Evolutionary conservation across 208 protist species (phyloP), one percentile per base, ranked within the genome.

Genomic region (Crithidia thermophila): DNA sequence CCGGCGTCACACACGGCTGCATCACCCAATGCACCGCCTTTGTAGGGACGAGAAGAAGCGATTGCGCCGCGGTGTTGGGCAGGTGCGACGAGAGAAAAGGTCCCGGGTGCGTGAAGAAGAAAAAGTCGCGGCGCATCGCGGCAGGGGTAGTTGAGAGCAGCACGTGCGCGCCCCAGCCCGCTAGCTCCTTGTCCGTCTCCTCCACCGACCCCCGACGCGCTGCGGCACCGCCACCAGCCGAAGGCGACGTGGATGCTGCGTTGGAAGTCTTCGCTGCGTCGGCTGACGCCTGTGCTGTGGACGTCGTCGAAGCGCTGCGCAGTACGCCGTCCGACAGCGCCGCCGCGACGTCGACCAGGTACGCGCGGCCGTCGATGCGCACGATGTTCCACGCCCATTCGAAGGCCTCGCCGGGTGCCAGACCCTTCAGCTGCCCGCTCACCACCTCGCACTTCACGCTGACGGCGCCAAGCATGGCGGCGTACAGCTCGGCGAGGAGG

Each of bases 371-470:
- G 11, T 81, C 73, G 16, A 91, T 67, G 5, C 43, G 27, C 37
- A 95, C 85, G 11, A 80, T 51, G 47, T 95, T 95, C 90, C 90
- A 95, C 25, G 58, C 56, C 90, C 90, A 95, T 37, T 79, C 69
- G 20, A 87, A 49, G 33, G 66, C 14, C 65, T 93, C 87, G 42
- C 81, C 79, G 8, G 83, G 61, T 0, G 68, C 72, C 21, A 70
- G 53, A 10, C 87, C 84, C 34, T 90, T 85, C 3, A 93, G 10
- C 64, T 58, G 68, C 1, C 91, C 91, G 0, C 51, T 59, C 30
- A 96, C 86, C 11, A 92, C 84, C 3, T 79, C 77, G 45, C 67
- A 68, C 21, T 36, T 36, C 30, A 96, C 56, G 0, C 78, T 74
- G 8, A 81, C 75, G 27, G 46, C 33, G 21, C 58, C 31, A 18